Conservation (phyloP, 305 asterid genomes). For the Ilex paraguariensis region DNA sequence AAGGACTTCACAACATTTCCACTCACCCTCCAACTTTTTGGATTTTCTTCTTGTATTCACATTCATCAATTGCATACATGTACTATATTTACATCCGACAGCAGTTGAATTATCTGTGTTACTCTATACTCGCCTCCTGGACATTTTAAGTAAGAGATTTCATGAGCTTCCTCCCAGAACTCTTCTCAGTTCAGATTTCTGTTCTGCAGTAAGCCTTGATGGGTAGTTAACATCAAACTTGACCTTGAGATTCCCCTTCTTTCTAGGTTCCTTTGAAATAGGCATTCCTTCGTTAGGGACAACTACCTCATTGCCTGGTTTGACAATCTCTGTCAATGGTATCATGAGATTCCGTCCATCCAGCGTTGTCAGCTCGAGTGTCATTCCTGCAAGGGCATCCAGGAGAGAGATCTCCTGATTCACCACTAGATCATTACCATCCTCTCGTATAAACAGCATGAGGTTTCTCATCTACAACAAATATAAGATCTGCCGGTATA, state of each 20-base stretch:
- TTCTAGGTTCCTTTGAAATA: constrained; percentile 66
- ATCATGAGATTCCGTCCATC: constrained; percentile 61
- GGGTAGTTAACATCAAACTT: constrained; percentile 82
- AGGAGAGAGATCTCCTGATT: constrained; percentile 73
- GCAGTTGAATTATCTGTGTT: constrained; percentile 16
- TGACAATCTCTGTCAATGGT: constrained; percentile 67
- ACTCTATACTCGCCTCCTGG: constrained; percentile 8
- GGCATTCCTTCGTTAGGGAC: constrained; percentile 93
- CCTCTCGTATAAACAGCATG: constrained; percentile 62
- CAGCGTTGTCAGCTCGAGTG: constrained; percentile 56
- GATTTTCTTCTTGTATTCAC: constrained; percentile 16
- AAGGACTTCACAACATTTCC: too few species aligned
- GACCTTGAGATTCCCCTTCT: constrained; percentile 65
- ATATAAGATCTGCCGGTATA: constrained; percentile 76
- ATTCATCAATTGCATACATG: constrained; percentile 18
- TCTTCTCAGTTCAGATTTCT: constrained; percentile 65
- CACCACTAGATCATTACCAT: constrained; percentile 64
- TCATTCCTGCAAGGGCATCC: constrained; percentile 81
- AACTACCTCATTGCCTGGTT: constrained; percentile 69
- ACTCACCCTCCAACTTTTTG: neutral
- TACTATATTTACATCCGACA: constrained; percentile 28
- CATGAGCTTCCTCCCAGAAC: constrained; percentile 63
- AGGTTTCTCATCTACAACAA: constrained; percentile 75
- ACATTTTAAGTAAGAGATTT: constrained; percentile 11
- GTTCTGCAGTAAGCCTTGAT: constrained; percentile 53